Evolutionary conservation across 2,329 filamentous ascomycete species (phyloP), one percentile per base, ranked within the genome.

Genomic region (Aphanocladium album): DNA sequence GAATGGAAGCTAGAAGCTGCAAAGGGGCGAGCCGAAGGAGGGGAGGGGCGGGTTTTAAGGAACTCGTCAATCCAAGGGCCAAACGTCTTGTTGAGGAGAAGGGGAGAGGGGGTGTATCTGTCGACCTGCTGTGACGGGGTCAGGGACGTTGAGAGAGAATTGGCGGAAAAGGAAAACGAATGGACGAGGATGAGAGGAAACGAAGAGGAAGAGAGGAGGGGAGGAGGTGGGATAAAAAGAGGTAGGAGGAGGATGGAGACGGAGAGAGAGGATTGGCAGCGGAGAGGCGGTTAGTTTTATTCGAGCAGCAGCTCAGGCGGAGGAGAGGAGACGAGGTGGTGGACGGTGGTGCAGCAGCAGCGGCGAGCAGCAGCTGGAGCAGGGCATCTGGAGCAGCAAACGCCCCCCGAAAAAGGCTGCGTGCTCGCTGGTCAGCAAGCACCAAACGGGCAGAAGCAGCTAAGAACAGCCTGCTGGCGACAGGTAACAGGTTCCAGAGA

Each of bases 171-270:
- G 80, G 77, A 75, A 77, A 83, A 83, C 77, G 80, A 82, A 79
- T 82, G 79, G 78, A 78, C 76, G 74, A 69, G 70, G 70, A 72
- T 25, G 69, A 71, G 51, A 47, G 19, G 45, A 69, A 70, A 41
- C 54, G 51, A 68, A 66, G 67, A 63, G 62, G 63, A 67, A 62
- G 65, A 71, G 64, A 69, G 67, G 72, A 72, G 69, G 73, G 68
- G 69, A 70, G 68, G 70, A 73, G 72, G 73, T 73, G 71, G 71
- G 67, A 71, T 65, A 69, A 73, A 71, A 68, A 79, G 78, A 78
- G 72, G 79, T 79, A 77, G 77, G 79, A 81, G 76, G 75, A 81
- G 77, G 77, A 80, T 76, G 74, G 74, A 78, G 75, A 74, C 77
- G 76, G 77, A 73, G 77, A 77, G 79, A 16, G 39, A 33, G n/a